Percentiles rank a stretch among this genome's conserved stretches.
Evolutionary conservation across 192 early-diverging fungal genomes (phyloP).

Genomic region (Bifiguratus adelaidae): DNA sequence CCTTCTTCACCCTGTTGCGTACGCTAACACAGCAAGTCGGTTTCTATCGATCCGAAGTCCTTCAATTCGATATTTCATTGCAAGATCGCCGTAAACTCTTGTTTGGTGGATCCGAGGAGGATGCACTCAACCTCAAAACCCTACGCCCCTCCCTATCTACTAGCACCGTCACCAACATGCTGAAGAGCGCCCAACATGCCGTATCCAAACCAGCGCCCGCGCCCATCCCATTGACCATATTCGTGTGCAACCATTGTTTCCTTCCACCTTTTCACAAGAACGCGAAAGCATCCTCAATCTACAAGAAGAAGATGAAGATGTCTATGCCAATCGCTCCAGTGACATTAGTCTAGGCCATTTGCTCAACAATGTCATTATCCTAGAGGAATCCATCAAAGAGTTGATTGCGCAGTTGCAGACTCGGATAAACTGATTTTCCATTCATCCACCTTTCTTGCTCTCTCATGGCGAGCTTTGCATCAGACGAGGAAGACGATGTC

Average conservation of each 20-base stretch:
- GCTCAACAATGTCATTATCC: slow-evolving; percentile 82
- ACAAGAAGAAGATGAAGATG: slow-evolving; percentile 27
- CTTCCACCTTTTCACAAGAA: slow-evolving; percentile 40
- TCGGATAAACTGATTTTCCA: too few species aligned
- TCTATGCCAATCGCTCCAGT: slow-evolving; percentile 25
- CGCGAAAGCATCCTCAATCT: slow-evolving; percentile 17
- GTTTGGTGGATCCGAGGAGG: slow-evolving; percentile 33
- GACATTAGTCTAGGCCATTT: slow-evolving; percentile 48
- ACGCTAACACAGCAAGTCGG: slow-evolving; percentile 57
- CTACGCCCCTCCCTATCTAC: slow-evolving; percentile 7
- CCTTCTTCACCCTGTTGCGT: slow-evolving; percentile 52
- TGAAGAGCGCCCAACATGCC: slow-evolving; percentile 13
- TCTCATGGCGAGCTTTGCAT: too few species aligned
- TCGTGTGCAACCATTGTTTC: slow-evolving; percentile 39
- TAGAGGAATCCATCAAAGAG: slow-evolving; percentile 92
- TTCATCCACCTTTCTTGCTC: too few species aligned
- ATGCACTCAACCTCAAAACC: slow-evolving; percentile 4
- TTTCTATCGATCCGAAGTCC: slow-evolving; percentile 44
- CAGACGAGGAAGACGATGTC: too few species aligned
- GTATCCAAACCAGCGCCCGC: slow-evolving; percentile 1
- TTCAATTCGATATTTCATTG: slow-evolving; percentile 45
- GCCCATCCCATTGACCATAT: slow-evolving; percentile 8
- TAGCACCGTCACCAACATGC: neutral
- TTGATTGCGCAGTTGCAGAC: slow-evolving; percentile 75
- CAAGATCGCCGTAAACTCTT: slow-evolving; percentile 40